Evolutionary conservation across 768 basidiomycete species (phyloP), one percentile per base, ranked within the genome.

Genomic region (Symmetrospora coprosmae): DNA sequence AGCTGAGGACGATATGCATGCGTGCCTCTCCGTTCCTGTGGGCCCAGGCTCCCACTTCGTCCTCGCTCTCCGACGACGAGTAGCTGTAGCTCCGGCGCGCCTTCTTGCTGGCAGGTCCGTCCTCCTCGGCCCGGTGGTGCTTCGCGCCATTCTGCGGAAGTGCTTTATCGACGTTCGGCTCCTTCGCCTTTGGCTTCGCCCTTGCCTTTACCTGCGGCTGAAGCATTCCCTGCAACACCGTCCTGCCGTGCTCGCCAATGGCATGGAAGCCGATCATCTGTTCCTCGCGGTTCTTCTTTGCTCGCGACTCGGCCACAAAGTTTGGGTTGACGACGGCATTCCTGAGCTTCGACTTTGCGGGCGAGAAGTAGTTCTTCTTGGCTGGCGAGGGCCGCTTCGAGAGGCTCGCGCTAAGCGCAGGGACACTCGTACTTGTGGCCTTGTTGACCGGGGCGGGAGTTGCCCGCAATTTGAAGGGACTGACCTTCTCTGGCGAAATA

Each of bases 181-280:
- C n/a, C n/a, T n/a, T 7, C 27, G 19, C 4, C 6, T 33, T 34
- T 4, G 27, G 4, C 11, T 30, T 30, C 6, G 27, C 4, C 19
- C 49, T 30, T 4, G 49, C 31, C 19, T 50, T 9, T 19, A 19
- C 38, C 28, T 50, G 49, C 21, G 46, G 41, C 23, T 58, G 39
- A 17, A 58, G 55, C 55, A 58, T 58, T 13, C 37, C 41, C 31
- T 58, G 55, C 19, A 58, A 27, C 37, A 25, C 46, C 14, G 55
- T 58, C 25, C 55, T 23, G 6, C 55, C 55, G 23, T 58, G 55
- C n/a, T 58, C 55, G 4, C 55, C 55, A 21, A 58, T 58, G 30
- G 40, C 41, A n/a, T 43, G 19, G 31, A 58, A 58, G 28, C 55
- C 55, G 21, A 58, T 58, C 17, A 58, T 14, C 14, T 58, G 41